Evolutionary conservation across 208 protist genomes (phyloP), one percentile per base, ranked within the genome.

Genomic region (Trypanosoma rangeli): DNA sequence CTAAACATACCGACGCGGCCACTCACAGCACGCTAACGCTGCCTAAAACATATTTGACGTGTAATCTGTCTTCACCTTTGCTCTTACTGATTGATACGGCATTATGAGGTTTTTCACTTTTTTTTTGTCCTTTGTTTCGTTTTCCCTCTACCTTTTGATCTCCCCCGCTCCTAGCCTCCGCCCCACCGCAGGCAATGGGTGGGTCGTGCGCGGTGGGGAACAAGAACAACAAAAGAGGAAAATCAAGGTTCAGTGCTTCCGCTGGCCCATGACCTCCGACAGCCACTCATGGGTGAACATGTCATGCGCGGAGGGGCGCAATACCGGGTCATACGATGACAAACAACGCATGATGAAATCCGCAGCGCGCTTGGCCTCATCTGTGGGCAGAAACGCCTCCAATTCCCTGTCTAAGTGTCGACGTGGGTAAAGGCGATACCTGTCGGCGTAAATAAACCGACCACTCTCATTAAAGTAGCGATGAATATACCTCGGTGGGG

Each of bases 301-400:
- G 33, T 85, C 74, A 44, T 67, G 65, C 18, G 86, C 86, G 0
- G 80, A 82, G 15, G 81, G 82, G 0, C 89, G 84, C n/a, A 79
- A 37, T 39, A 61, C 74, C n/a, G 86, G 85, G 54, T 90, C 83
- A 80, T 86, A 94, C 26, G 64, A 78, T 61, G 53, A 39, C 29
- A 94, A 50, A 68, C 89, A 92, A 1, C 56, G 62, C 58, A 92
- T 59, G 31, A 94, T 84, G 67, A 94, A 94, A 53, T 73, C 66
- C 20, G 89, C 78, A 18, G 79, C 76, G 33, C 15, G 15, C n/a
- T 66, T 69, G 5, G 81, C 81, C 61, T 86, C 81, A 28, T 35
- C 48, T 5, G 59, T 49, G 18, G 68, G 60, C 22, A 88, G 64
- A 74, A 78, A 89, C 16, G 56, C 49, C 68, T 81, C 63, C 72